phyloP scores from a whole-genome alignment of 192 early-diverging fungal species.

The Mortierella alpina region DNA sequence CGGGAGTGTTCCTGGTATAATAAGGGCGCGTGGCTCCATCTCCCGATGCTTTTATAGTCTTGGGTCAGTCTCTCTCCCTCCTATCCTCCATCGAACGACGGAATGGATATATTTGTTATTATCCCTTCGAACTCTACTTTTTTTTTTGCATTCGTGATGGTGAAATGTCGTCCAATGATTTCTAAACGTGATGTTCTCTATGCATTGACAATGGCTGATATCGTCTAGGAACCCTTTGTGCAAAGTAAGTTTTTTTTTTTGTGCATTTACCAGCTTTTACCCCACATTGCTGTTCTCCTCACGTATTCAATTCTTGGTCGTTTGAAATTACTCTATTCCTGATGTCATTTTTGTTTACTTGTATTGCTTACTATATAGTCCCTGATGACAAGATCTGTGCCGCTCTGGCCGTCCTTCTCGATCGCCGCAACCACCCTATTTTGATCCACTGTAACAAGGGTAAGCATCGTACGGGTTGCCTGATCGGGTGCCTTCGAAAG shows the following conservation, averaged over 20 bases:
- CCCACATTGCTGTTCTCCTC: not conserved
- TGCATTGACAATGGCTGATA: not conserved
- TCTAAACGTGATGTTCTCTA: conserved; percentile 18
- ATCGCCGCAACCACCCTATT: conserved; percentile 83
- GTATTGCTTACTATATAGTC: conserved; percentile 43
- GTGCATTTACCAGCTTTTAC: not conserved
- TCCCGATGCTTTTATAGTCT: conserved; percentile 9
- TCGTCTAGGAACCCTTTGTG: conserved; percentile 71
- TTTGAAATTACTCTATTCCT: not conserved
- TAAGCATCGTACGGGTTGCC: conserved; percentile 97
- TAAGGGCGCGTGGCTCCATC: not conserved
- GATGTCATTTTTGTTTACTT: not conserved
- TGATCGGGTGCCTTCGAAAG: conserved; percentile 95
- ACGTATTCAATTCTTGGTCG: not conserved
- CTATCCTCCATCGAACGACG: not conserved
- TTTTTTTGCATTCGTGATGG: conserved; percentile 18
- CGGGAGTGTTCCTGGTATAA: not conserved
- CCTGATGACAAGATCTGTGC: conserved; percentile 71
- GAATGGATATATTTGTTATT: not conserved
- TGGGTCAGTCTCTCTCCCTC: too few species aligned
- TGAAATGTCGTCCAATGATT: conserved; percentile 34
- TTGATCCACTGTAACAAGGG: conserved; percentile 98
- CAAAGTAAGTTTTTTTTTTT: conserved; percentile 60
- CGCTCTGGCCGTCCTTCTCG: conserved; percentile 67
- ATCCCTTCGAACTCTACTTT: not conserved